These are phyloP conservation scores for Mortierella alpina DNA, from an alignment of 192 early-diverging fungal genomes.

Conservation along the genomic window DNA sequence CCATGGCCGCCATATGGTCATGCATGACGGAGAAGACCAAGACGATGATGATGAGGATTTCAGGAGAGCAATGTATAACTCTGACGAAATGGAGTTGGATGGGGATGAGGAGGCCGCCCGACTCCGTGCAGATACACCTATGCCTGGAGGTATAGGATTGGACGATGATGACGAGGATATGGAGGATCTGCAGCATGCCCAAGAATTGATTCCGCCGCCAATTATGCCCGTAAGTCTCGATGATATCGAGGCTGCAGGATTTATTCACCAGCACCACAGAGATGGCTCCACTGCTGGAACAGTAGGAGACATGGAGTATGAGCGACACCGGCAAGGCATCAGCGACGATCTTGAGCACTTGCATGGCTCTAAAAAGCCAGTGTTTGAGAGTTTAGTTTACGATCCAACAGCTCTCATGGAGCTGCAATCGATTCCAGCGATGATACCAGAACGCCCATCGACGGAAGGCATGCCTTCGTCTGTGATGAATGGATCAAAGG, in stretches of 20 bases:
- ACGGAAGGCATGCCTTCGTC: neutral
- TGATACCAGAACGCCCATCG: constrained; percentile 19
- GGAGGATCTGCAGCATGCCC: constrained; percentile 42
- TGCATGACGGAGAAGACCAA: constrained; percentile 53
- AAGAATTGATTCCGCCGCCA: constrained; percentile 44
- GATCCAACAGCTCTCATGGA: constrained; percentile 41
- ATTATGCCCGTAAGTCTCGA: constrained; percentile 22
- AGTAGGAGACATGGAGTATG: constrained; percentile 7
- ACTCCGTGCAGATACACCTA: constrained; percentile 44
- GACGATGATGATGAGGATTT: constrained; percentile 50
- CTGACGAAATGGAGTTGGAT: constrained; percentile 53
- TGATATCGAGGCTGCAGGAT: constrained; percentile 13
- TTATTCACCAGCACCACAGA: neutral
- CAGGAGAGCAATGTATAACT: constrained; percentile 50
- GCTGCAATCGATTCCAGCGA: constrained; percentile 40
- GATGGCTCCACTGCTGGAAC: neutral
- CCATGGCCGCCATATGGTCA: constrained; percentile 22
- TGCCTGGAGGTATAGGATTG: constrained; percentile 48
- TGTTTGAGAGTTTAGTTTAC: constrained; percentile 36
- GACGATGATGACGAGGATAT: constrained; percentile 47
- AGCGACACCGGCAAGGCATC: constrained; percentile 13
- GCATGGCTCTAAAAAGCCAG: constrained; percentile 16
- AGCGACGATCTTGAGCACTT: constrained; percentile 31
- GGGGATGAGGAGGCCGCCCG: constrained; percentile 46
- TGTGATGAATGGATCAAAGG: neutral